Evolutionary conservation across 306 rosid genomes (phyloP), one percentile per base, ranked within the genome.

Genomic region (Fagus sylvatica): DNA sequence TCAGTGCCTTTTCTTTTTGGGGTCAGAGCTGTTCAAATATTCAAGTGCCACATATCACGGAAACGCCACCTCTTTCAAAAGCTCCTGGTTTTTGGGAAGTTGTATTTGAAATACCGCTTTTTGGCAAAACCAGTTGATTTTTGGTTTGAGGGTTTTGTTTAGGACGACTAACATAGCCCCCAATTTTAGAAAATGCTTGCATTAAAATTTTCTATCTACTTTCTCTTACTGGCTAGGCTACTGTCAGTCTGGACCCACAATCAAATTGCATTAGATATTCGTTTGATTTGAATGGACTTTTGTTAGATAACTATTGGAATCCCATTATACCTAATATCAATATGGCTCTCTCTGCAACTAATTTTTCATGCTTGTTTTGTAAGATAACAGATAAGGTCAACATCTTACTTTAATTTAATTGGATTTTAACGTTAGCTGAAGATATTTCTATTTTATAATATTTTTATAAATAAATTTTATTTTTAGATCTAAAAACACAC

Each of bases 71-170:
- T 7, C 71, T 17, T 37, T 12, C 33, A 49, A 77, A 84, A 65
- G 83, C 91, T 94, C 97, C 98, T 81, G 92, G 92, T 94, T 92
- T 94, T 90, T 86, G 91, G 90, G 90, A 87, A 40, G 10, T 6
- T 33, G 60, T 53, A 40, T 16, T 22, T 8, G 3, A 53, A 74
- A 76, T 76, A 77, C 53, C 30, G 87, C 86, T 67, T 39, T 81
- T 79, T 17, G 6, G n/a, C 5, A 28, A 19, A 79, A 82, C 84
- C 90, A n/a, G 73, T 33, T 62, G 17, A 73, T 85, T 22, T 72
- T 85, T 22, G 90, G 87, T 86, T 83, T 86, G 79, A 48, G 88
- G 87, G 5, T 81, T 81, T 76, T 22, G 62, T 7, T n/a, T 12
- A 61, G n/a, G 3, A 3, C 10, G n/a, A 30, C 5, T 9, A 11